Evolutionary conservation across 2,329 filamentous ascomycete genomes (phyloP), one percentile per base, ranked within the genome.

Genomic region (Aspergillus tubingensis): DNA sequence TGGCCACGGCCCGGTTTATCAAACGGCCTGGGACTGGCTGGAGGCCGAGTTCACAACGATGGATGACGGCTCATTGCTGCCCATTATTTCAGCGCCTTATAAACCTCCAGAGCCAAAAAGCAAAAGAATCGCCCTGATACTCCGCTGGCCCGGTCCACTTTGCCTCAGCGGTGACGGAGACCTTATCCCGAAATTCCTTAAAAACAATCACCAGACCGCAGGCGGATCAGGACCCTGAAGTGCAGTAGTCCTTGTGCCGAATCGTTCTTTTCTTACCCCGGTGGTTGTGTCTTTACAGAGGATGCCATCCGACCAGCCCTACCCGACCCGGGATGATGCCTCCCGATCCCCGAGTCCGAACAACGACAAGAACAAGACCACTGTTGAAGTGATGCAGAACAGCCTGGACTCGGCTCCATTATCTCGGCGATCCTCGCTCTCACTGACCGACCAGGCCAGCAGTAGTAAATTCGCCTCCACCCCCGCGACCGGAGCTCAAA

Each of bases 401-500:
- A 38, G 38, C 15, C 38, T 54, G 15, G 39, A 41, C 5, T 54
- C 52, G 2, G 52, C 38, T 15, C 38, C 36, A 8, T 44, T 44
- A 5, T 54, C 52, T 8, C 39, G 52, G 23, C 38, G 52, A 17
- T 43, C 52, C 10, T 54, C 52, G 3, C 27, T 44, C 52, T 54
- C 52, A 5, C 13, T 19, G 10, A 19, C 19, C 51, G 15, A 54
- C 8, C 23, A 11, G 19, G 51, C 36, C 38, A 21, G 52, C 23
- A 54, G 52, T 25, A 43, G 38, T 43, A 21, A 21, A 17, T 32
- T 54, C 21, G 21, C 38, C 11, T 23, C 51, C 38, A 72, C 70
- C 4, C 70, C 70, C 17, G 68, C 63, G 36, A 72, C 69, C 15
- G 70, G 70, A 43, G 63, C 68, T 3, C 68, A 72, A 60, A 72